These are phyloP conservation scores for Aspergillus latus DNA, from an alignment of 2,329 filamentous ascomycete genomes.

Conservation along the genomic window DNA sequence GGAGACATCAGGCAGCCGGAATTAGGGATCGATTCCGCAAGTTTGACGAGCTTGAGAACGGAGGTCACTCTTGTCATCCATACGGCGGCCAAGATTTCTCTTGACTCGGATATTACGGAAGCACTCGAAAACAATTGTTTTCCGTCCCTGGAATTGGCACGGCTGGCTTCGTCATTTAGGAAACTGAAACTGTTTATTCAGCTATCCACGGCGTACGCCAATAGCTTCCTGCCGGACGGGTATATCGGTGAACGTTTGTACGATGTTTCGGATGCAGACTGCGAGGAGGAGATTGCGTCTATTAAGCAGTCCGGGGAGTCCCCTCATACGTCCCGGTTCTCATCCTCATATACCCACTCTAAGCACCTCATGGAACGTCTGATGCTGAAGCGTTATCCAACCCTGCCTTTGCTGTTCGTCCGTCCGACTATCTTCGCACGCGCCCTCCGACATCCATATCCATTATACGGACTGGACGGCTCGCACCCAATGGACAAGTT, in stretches of 20 bases:
- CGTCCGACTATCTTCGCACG: constrained; percentile 35
- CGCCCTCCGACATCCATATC: constrained; percentile 30
- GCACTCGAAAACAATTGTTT: constrained; percentile 35
- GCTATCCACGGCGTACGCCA: constrained; percentile 33
- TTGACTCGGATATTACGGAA: constrained; percentile 29
- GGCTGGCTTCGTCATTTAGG: constrained; percentile 28
- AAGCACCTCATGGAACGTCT: constrained; percentile 35
- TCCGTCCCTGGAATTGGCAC: constrained; percentile 30
- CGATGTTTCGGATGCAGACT: constrained; percentile 24
- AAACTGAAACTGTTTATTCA: constrained; percentile 31
- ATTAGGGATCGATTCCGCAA: constrained; percentile 25
- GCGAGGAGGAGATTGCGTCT: constrained; percentile 29
- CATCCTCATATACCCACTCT: constrained; percentile 32
- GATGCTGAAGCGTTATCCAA: constrained; percentile 27
- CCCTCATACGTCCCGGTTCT: constrained; percentile 24
- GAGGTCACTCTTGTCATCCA: constrained; percentile 36
- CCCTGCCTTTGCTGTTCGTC: constrained; percentile 30
- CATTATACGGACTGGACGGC: constrained; percentile 32
- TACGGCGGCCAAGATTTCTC: constrained; percentile 33
- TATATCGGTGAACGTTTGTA: constrained; percentile 30
- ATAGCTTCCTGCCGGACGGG: constrained; percentile 34
- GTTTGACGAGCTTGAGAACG: constrained; percentile 23
- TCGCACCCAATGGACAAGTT: constrained; percentile 35
- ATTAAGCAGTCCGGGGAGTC: constrained; percentile 22
- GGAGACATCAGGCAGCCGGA: constrained; percentile 30